phyloP scores from a whole-genome alignment of 805 yeast species.

The Candida palmyrensis region DNA sequence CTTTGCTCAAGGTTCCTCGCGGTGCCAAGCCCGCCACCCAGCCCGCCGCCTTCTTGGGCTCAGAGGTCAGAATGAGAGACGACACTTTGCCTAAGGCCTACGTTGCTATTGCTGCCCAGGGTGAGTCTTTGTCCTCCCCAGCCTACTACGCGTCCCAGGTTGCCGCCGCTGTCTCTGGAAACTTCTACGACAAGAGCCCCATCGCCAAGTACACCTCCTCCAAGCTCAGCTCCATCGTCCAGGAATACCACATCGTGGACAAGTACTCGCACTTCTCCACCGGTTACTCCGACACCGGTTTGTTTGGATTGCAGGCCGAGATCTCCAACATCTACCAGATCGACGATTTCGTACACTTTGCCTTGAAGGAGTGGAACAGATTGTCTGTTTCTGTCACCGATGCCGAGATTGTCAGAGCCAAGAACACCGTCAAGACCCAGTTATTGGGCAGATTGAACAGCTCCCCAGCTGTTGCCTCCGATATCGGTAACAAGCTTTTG shows the following conservation, averaged over 20 bases:
- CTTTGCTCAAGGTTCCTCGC: conserved; percentile 41
- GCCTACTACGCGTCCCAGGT: conserved; percentile 68
- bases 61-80: conserved; percentile 84
- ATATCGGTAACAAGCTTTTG: conserved; percentile 56
- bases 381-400: conserved; percentile 69
- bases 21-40: conserved; percentile 46
- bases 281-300: conserved; percentile 72
- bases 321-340: conserved; percentile 53
- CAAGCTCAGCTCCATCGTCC: conserved; percentile 63
- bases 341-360: conserved; percentile 77
- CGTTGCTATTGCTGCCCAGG: conserved; percentile 69
- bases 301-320: conserved; percentile 77
- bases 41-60: conserved; percentile 70
- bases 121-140: conserved; percentile 60
- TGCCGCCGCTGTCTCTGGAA: conserved; percentile 56
- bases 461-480: conserved; percentile 47
- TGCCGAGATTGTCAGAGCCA: conserved; percentile 74
- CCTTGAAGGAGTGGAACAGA: conserved; percentile 86
- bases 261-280: conserved; percentile 65
- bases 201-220: conserved; percentile 53
- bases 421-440: conserved; percentile 62
- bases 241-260: conserved; percentile 70
- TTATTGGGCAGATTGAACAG: conserved; percentile 47
- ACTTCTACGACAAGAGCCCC: conserved; percentile 50
- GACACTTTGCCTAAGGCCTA: conserved; percentile 80